Base-by-base conservation (phyloP, 2,329 filamentous ascomycete species). In the Fonsecaea pedrosoi region DNA sequence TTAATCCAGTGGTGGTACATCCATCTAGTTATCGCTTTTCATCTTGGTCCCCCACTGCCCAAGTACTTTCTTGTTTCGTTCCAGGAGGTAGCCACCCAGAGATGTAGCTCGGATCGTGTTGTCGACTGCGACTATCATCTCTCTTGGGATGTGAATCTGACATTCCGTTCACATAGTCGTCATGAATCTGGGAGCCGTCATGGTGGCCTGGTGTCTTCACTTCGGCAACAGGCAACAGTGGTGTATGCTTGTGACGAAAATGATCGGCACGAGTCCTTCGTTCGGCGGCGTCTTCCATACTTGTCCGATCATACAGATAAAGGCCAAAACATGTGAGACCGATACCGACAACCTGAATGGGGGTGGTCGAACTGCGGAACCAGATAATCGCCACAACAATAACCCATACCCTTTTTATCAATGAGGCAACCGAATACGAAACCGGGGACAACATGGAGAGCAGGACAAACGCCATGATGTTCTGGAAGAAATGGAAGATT, bases 381-480 rank as follows among this genome's bases (percentile, higher is more conserved):
- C 95, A 99, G 72, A 98, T 82, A 69, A 99, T 94, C 6, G 95
- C 93, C 73, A 97, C 90, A 66, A 95, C 87, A 73, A 99, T 97
- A 75, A 99, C 94, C 75, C 97, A 97, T 12, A 99, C 95, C 57
- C 95, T 90, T 82, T 99, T 99, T 79, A 99, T 95, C 69, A 99
- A 83, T 64, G 91, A 96, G 40, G 95, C 95, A 42, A 99, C 94
- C 0, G 92, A 97, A 81, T 99, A 99, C 0, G 95, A 98, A 42
- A 99, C 95, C 0, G 95, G 95, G 0, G 93, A 96, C 12, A 98
- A 91, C 82, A 97, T 91, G 62, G 93, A 97, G 6, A 99, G 83
- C 5, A 99, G 84, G 25, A 97, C 84, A 76, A 99, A 99, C 0
- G 95, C 95, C 62, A 99, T 86, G 61, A 99, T 96, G 76, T 96